Conservation (phyloP, 305 asterid genomes). For the Fraxinus latifolia region DNA sequence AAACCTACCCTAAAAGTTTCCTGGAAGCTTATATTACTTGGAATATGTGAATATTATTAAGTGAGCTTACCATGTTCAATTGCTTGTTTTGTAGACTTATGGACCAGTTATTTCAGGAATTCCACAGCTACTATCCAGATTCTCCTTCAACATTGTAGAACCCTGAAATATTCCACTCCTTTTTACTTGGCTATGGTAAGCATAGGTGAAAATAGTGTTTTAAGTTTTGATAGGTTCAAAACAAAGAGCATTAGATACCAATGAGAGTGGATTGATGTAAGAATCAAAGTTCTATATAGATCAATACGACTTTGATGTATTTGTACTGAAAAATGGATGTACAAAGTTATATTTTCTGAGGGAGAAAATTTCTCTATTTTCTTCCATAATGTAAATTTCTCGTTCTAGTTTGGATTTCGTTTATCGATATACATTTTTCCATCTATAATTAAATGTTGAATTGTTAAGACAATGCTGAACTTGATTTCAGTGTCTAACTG, state of each 20-base stretch:
- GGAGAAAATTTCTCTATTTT: neutral
- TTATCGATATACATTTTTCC: neutral
- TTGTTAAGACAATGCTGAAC: neutral
- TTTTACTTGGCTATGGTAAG: neutral
- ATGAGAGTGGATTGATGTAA: conserved; percentile 2
- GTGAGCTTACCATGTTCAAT: conserved; percentile 1
- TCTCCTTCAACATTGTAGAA: conserved; percentile 60
- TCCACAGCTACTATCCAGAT: conserved; percentile 78
- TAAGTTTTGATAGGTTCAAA: conserved; percentile 1
- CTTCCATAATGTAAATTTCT: neutral
- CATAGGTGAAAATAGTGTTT: neutral
- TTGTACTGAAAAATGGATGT: conserved; percentile 10
- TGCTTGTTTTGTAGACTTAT: conserved; percentile 49
- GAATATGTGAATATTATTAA: neutral
- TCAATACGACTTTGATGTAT: conserved; percentile 5
- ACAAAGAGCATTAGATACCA: conserved; percentile 8
- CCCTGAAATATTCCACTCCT: conserved; percentile 20
- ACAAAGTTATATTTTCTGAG: neutral
- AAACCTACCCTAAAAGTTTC: neutral
- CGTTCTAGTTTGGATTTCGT: neutral
- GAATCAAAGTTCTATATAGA: neutral
- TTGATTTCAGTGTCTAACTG: neutral
- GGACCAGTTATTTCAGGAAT: conserved; percentile 68
- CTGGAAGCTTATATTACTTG: conserved; percentile 1
- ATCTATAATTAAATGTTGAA: neutral